Base-by-base conservation (phyloP, 1,284 basidiomycete species). In the Coniophora puteana region DNA sequence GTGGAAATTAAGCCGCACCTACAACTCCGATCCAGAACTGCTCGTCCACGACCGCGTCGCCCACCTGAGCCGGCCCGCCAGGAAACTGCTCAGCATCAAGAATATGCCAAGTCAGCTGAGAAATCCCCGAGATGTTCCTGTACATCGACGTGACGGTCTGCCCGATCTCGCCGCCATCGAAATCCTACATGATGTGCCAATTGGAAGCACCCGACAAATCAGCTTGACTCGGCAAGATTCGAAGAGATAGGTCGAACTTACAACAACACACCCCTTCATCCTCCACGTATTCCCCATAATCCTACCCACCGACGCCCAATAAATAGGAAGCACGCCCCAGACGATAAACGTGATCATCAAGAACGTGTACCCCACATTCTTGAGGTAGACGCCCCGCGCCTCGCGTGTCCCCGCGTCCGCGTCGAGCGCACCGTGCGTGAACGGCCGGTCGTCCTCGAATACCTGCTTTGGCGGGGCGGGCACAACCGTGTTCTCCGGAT, bases 131-230 rank as follows among this genome's bases (percentile, higher is more conserved):
- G 8, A 61, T 41, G 4, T 46, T 49, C n/a, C 55, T 55, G 6
- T 76, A 50, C 5, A 56, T 53, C 43, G 58, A 47, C 1, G 57
- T 56, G n/a, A 78, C 67, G 0, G 52, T 50, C 33, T 65, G 58
- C 3, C 78, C 76, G 14, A 78, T 55, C 7, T 54, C 41, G 8
- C 60, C 68, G 12, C 71, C 72, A 41, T 80, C 78, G 45, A 78
- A 80, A 50, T 80, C 74, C 76, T 79, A 36, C 11, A 16, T 36
- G 10, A 32, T 20, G 24, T 8, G 7, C 10, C 14, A 17, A 31
- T 24, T 12, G 17, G 6, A 40, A 18, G n/a, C 7, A 16, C 14
- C n/a, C n/a, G n/a, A n/a, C 3, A 21, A 18, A 11, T 24, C 7
- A 2, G 16, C 4, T 23, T 21, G 11, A n/a, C 10, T 11, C 10